Conservation (phyloP, 441 rosid species). For the Brassica hybrid region DNA sequence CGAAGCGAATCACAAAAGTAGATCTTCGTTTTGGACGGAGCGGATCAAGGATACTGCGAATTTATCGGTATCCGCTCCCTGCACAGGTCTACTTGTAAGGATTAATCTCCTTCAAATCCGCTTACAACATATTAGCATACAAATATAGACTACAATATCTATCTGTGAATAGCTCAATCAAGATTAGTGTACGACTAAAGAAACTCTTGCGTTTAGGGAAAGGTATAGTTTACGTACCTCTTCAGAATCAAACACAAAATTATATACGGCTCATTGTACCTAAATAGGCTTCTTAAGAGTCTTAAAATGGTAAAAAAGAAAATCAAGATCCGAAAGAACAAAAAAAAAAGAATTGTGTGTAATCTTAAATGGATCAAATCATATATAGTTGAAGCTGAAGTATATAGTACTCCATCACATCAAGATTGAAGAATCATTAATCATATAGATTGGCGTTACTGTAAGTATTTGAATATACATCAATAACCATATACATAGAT, state of each 20-base stretch:
- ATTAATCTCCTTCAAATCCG: conserved; percentile 5
- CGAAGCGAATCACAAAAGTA: no score
- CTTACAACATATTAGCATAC: conserved; percentile 12
- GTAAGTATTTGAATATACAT: conserved; percentile 34
- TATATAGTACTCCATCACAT: conserved; percentile 20
- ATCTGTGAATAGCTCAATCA: background rate
- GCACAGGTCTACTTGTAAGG: background rate
- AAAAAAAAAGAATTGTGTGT: background rate
- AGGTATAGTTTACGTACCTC: conserved; percentile 10
- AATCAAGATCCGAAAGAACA: background rate
- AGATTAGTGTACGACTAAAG: background rate
- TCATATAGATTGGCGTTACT: conserved; percentile 28
- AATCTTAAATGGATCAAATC: background rate
- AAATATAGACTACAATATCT: background rate
- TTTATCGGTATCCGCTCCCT: no score
- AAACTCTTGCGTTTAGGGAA: conserved; percentile 7
- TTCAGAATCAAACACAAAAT: background rate
- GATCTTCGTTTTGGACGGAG: no score
- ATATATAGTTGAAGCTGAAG: conserved; percentile 5
- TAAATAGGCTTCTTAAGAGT: conserved; percentile 8
- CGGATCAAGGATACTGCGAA: no score
- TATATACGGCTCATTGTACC: background rate
- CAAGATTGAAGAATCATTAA: conserved; percentile 17
- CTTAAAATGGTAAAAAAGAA: background rate
- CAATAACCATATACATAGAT: conserved; percentile 27